phyloP scores from a whole-genome alignment of 257 asterid genomes.

The Dorcoceras hygrometricum region DNA sequence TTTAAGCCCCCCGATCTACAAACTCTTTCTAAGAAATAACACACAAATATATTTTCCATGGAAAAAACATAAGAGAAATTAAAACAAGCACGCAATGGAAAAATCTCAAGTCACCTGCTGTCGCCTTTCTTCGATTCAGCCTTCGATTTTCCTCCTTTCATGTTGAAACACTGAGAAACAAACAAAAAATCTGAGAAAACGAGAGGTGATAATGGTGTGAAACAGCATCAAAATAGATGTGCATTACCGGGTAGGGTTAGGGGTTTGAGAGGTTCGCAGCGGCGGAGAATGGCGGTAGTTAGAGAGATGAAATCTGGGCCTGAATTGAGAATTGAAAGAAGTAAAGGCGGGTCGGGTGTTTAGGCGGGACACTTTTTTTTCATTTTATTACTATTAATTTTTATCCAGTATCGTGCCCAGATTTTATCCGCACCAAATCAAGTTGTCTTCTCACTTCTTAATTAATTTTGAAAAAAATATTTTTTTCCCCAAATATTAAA shows the following conservation, averaged over 20 bases:
- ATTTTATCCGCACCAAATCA: too few relatives aligned
- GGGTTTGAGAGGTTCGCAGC: neutral
- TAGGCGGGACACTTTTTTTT: neutral
- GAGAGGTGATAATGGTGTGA: neutral
- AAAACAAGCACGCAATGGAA: neutral
- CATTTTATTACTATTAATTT: too few relatives aligned
- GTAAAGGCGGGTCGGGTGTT: neutral
- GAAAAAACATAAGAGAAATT: neutral
- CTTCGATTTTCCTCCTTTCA: constrained; percentile 67
- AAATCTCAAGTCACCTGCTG: constrained; percentile 36
- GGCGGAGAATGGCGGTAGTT: neutral
- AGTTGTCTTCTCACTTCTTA: too few relatives aligned
- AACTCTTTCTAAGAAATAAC: neutral
- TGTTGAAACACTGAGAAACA: constrained; percentile 14
- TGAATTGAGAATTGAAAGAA: neutral
- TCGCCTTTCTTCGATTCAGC: constrained; percentile 51
- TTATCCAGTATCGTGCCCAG: too few relatives aligned
- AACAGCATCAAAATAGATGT: neutral
- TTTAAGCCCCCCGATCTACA: neutral
- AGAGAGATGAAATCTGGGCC: too few relatives aligned
- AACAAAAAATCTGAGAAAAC: neutral
- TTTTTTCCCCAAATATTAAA: too few relatives aligned
- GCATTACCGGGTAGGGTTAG: neutral
- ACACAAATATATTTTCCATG: neutral
- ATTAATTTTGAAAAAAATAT: too few relatives aligned